These are phyloP conservation scores for Neostapfia colusana DNA, from an alignment of 176 grass and related monocot genomes.

Conservation along the genomic window DNA sequence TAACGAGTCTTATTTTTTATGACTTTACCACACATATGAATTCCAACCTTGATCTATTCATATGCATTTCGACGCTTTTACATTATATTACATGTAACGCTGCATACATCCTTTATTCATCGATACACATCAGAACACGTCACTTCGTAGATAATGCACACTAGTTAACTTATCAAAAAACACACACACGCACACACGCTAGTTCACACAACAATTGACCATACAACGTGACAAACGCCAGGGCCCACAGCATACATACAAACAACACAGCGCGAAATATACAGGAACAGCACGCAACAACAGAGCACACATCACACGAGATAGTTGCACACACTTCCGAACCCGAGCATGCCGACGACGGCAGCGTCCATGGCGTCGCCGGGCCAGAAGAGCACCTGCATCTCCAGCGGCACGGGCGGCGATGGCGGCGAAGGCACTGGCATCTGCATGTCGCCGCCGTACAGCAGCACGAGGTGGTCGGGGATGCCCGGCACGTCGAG, in stretches of 20 bases:
- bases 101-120: neutral
- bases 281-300: neutral
- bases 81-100: too few species aligned
- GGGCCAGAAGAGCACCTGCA: conserved; percentile 28
- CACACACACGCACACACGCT: too few species aligned
- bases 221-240: neutral
- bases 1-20: too few species aligned
- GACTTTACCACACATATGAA: too few species aligned
- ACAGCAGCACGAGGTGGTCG: conserved; percentile 51
- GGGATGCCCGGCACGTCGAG: conserved; percentile 65
- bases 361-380: conserved; percentile 29
- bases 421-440: neutral
- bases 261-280: neutral
- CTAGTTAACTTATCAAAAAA: too few species aligned
- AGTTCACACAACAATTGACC: neutral
- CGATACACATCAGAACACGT: neutral
- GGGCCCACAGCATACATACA: too few species aligned
- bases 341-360: neutral
- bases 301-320: conserved; percentile 1
- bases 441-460: conserved; percentile 32
- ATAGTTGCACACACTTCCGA: neutral
- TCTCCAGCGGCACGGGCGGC: neutral
- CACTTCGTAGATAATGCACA: neutral
- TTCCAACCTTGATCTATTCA: too few species aligned
- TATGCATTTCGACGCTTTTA: too few species aligned